Evolutionary conservation across 75 land plant species (phyloP), one percentile per base, ranked within the genome.

Genomic region (Pseudotsuga menziesii): DNA sequence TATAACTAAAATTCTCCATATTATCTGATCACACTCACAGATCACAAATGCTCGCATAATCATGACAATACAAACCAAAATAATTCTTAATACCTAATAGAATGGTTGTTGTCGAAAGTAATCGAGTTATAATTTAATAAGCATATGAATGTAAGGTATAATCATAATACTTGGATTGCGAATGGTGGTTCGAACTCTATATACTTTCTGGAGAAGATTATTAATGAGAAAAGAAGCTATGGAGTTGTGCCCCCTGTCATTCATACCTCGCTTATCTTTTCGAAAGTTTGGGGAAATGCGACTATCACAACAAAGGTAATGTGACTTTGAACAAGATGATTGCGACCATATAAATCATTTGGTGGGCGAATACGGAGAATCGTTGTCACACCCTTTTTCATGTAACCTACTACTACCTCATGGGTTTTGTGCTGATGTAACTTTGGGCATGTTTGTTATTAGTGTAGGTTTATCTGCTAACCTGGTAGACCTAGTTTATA

Each of bases 201-300:
- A 86, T 3, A 93, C 99, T 44, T 78, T 82, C 4, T 88, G 84
- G 3, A 97, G 86, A 70, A 97, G 84, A 3, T 77, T 66, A 72
- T 78, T 84, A 58, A 94, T 84, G 55, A 97, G 80, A 58, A 89
- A 82, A 29, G 95, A 83, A 27, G 91, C 99, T 25, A 97, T 91
- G 87, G 89, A 94, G 12, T 98, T 11, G 98, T 97, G 48, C 99
- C 99, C 59, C 99, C 99, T 17, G 93, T 92, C 58, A 96, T 93
- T 57, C 99, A 96, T 56, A 85, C 88, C 74, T 86, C 89, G 48
- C 72, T 73, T 81, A 75, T 83, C 2, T 48, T 44, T 48, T 48
- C 54, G 11, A 48, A 48, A 48, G 11, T 11, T 8, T 48, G 54
- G 52, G 32, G 11, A 48, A 48, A 8, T 48, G 54, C 54, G 9